These are phyloP conservation scores for Rhodotorula sp. DNA, from an alignment of 1,284 basidiomycete genomes.

Conservation along the genomic window DNA sequence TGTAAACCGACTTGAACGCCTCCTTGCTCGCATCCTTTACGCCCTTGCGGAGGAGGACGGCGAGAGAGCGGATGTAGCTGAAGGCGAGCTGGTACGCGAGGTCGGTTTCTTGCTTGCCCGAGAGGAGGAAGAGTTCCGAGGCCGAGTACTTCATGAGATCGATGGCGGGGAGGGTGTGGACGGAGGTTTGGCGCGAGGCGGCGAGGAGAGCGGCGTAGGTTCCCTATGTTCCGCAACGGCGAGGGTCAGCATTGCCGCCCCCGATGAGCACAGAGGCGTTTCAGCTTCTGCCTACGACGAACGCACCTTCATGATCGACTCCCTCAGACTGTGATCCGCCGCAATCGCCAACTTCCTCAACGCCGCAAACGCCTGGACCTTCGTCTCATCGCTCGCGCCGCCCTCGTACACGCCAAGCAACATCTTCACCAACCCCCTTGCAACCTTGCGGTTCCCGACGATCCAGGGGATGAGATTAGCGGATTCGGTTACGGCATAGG, in stretches of 20 bases:
- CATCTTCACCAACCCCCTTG: conserved; percentile 82
- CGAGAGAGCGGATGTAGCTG: conserved; percentile 92
- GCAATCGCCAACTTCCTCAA: conserved; percentile 76
- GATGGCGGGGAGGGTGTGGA: conserved; percentile 86
- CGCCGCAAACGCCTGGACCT: conserved; percentile 84
- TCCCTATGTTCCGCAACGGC: conserved; percentile 48
- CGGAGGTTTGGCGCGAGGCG: conserved; percentile 74
- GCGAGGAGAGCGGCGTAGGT: conserved; percentile 81
- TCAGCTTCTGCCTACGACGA: neutral
- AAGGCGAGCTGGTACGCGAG: conserved; percentile 89
- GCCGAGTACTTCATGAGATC: conserved; percentile 99
- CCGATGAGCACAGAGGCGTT: neutral
- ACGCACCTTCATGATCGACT: conserved; percentile 78
- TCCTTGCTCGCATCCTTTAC: conserved; percentile 87
- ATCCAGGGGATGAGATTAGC: conserved; percentile 84
- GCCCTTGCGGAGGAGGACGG: conserved; percentile 85
- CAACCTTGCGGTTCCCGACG: conserved; percentile 72
- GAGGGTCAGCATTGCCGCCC: conserved; percentile 50
- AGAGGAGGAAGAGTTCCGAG: conserved; percentile 79
- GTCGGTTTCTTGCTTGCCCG: conserved; percentile 49
- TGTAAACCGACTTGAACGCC: conserved; percentile 87
- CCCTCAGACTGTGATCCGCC: conserved; percentile 76
- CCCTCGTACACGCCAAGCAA: conserved; percentile 64
- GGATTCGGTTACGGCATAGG: conserved; percentile 74
- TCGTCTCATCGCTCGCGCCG: conserved; percentile 77